Evolutionary conservation across 768 basidiomycete genomes (phyloP).

Genomic region (Tricholoma sp.): DNA sequence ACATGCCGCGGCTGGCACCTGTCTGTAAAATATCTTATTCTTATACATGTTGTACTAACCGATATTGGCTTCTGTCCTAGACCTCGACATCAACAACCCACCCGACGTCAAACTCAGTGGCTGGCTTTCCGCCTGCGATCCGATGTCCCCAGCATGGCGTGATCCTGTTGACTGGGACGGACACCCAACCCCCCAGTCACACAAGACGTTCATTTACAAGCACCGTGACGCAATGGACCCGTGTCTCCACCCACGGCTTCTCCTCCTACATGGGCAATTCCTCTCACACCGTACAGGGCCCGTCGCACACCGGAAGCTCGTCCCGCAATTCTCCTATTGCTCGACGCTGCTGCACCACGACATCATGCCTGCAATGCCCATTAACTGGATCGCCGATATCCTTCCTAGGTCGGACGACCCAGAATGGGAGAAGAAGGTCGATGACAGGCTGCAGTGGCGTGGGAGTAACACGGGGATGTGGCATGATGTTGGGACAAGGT

Average conservation of each 20-base stretch:
- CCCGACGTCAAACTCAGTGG: slow-evolving; percentile 26
- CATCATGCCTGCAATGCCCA: slow-evolving; percentile 40
- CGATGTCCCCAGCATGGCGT: slow-evolving; percentile 26
- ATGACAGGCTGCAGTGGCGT: slow-evolving; percentile 61
- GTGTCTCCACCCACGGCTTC: slow-evolving; percentile 35
- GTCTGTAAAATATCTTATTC: too few species aligned
- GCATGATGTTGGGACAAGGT: slow-evolving; percentile 32
- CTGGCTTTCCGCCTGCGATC: slow-evolving; percentile 36
- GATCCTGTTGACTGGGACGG: slow-evolving; percentile 23
- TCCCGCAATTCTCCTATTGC: slow-evolving; percentile 50
- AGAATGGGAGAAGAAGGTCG: slow-evolving; percentile 53
- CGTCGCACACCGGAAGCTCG: slow-evolving; percentile 30
- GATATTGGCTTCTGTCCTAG: slow-evolving; percentile 13
- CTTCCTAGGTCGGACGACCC: slow-evolving; percentile 38
- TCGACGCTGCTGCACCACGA: slow-evolving; percentile 47
- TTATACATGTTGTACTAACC: background rate
- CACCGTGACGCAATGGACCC: slow-evolving; percentile 42
- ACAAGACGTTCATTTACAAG: slow-evolving; percentile 42
- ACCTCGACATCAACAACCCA: slow-evolving; percentile 26
- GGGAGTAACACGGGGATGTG: slow-evolving; percentile 68
- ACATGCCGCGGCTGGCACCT: too few species aligned
- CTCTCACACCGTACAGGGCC: slow-evolving; percentile 45
- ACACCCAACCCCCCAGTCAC: slow-evolving; percentile 10
- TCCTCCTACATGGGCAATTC: slow-evolving; percentile 45
- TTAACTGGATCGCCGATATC: slow-evolving; percentile 38